Base-by-base conservation (phyloP, 2,329 filamentous ascomycete species). In the Monascus ruber region DNA sequence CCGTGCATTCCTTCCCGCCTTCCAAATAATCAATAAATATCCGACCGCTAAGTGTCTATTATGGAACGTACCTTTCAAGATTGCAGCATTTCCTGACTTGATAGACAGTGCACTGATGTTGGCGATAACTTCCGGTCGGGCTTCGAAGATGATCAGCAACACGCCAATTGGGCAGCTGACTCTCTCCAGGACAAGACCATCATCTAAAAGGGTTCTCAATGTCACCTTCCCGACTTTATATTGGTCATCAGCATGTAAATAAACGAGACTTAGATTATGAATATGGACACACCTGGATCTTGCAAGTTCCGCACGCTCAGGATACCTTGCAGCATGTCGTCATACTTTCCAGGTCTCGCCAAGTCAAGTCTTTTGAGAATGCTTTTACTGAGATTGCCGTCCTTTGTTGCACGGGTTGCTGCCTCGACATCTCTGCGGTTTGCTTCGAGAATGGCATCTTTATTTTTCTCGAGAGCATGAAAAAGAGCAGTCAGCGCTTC, bases 141-240 rank as follows among this genome's bases (percentile, higher is more conserved):
- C 91, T 67, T 98, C 91, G 58, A 98, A 98, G 56, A 98, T 96
- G 65, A 98, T 91, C 49, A 98, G 76, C 33, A 98, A 76, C n/a
- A 96, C 88, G 43, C 91, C 91, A 51, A 98, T 96, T 5, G 91
- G 91, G 59, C 86, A 94, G 32, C 85, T 87, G 35, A 94, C 83
- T 46, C 88, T 80, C 58, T 94, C 86, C 43, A 98, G 74, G 38
- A 81, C 73, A 38, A 98, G 74, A 38, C 81, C 83, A 50, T 95
- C 83, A 60, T 96, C 91, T 7, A 98, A 74, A 41, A 81, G 76
- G 34, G 87, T 96, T 46, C 83, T 79, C 54, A 94, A 70, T 32
- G 85, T 88, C 39, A 91, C 73, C 57, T 82, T 83, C 53, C 89
- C 89, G 54, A 96, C 85, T 86, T 44, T 25, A 33, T 26, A 38